Evolutionary conservation across 768 basidiomycete species (phyloP).

Genomic region (Leccinellum rugosiceps): DNA sequence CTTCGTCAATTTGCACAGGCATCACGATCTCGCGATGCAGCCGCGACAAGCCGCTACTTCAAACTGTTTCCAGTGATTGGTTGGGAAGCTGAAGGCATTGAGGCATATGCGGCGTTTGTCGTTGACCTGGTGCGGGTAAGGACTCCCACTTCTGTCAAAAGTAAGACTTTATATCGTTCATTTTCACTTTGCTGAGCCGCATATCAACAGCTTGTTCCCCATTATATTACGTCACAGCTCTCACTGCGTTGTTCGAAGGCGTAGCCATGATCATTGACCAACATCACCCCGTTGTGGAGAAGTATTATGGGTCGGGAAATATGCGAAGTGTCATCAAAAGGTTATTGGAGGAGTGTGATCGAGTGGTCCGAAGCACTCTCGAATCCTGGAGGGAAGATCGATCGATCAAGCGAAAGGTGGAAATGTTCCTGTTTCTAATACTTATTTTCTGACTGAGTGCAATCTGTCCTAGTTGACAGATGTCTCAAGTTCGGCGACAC

Average conservation of each 20-base stretch:
- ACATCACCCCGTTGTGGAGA: constrained; percentile 96
- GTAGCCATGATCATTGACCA: constrained; percentile 96
- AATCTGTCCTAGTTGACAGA: constrained; percentile 43
- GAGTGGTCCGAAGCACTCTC: constrained; percentile 70
- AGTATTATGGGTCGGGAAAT: constrained; percentile 90
- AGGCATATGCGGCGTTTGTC: constrained; percentile 91
- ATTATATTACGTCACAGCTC: constrained; percentile 82
- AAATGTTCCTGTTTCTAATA: constrained; percentile 1
- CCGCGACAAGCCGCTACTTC: constrained; percentile 90
- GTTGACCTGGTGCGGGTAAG: constrained; percentile 83
- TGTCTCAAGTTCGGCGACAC: constrained; percentile 37
- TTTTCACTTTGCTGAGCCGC: constrained; percentile 10
- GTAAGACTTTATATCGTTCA: constrained; percentile 39
- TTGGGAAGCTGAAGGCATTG: constrained; percentile 88
- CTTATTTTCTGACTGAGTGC: not conserved
- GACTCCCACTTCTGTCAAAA: constrained; percentile 76
- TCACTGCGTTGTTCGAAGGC: constrained; percentile 92
- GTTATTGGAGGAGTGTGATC: constrained; percentile 83
- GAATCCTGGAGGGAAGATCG: constrained; percentile 93
- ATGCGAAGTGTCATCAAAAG: constrained; percentile 78
- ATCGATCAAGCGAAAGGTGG: constrained; percentile 73
- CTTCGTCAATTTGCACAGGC: constrained; percentile 78
- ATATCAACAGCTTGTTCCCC: constrained; percentile 75
- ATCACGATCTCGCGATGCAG: constrained; percentile 76
- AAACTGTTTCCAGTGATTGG: constrained; percentile 95